phyloP scores from a whole-genome alignment of 2,329 filamentous ascomycete species.

The Diaporthe nobilis region DNA sequence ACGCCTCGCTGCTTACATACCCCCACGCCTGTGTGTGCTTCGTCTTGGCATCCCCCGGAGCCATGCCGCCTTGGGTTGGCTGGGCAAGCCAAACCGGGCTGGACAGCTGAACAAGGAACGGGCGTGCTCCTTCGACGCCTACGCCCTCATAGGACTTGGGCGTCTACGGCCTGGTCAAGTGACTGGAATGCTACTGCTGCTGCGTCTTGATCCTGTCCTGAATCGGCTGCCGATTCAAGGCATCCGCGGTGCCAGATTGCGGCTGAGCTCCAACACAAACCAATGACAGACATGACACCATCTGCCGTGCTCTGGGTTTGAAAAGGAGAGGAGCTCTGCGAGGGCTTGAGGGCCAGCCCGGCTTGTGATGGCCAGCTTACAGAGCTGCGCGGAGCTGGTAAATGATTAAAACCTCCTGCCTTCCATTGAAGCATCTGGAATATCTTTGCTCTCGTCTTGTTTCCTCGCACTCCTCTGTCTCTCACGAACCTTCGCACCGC shows the following conservation, averaged over 20 bases:
- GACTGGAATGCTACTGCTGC: slow-evolving; percentile 20
- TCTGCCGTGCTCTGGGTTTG: slow-evolving; percentile 3
- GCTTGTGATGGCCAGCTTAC: background rate
- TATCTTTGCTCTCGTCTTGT: background rate
- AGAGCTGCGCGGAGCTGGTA: background rate
- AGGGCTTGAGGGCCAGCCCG: slow-evolving; percentile 9
- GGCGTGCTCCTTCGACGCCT: background rate
- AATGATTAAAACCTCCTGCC: slow-evolving; percentile 1
- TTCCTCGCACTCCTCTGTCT: background rate
- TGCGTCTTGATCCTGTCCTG: slow-evolving; percentile 1
- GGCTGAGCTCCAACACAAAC: slow-evolving; percentile 27
- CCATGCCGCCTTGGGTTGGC: slow-evolving; percentile 26
- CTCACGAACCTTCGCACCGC: background rate
- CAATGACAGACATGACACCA: slow-evolving; percentile 20
- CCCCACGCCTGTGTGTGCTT: slow-evolving; percentile 25
- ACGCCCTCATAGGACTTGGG: slow-evolving; percentile 8
- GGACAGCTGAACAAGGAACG: slow-evolving; percentile 17
- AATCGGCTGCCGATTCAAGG: slow-evolving; percentile 15
- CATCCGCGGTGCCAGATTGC: slow-evolving; percentile 16
- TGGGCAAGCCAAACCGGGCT: slow-evolving; percentile 12
- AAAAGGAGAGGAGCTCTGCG: background rate
- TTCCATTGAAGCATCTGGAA: background rate
- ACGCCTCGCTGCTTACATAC: slow-evolving; percentile 25
- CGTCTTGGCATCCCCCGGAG: slow-evolving; percentile 17
- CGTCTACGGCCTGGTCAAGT: slow-evolving; percentile 20